Evolutionary conservation across 1,139 yeast genomes (phyloP).

Genomic region (Kodamaea sp.): DNA sequence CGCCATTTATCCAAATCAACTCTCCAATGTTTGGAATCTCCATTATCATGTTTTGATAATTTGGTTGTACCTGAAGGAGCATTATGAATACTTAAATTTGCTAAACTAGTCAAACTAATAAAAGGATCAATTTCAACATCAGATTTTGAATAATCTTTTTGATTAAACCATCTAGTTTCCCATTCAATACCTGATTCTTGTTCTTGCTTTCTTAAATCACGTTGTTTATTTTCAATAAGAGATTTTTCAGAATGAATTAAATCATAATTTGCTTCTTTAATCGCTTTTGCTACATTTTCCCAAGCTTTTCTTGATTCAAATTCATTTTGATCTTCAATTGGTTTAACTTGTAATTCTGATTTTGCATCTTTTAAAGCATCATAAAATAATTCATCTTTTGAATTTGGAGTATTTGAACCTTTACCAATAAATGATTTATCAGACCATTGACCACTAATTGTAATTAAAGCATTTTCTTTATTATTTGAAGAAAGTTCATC

Average conservation of each 20-base stretch:
- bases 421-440: slow-evolving; percentile 55
- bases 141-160: slow-evolving; percentile 42
- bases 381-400: slow-evolving; percentile 55
- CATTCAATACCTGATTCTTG: slow-evolving; percentile 57
- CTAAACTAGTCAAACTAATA: slow-evolving; percentile 47
- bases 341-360: slow-evolving; percentile 66
- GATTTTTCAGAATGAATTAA: slow-evolving; percentile 71
- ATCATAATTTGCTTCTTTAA: slow-evolving; percentile 68
- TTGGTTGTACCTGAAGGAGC: slow-evolving; percentile 63
- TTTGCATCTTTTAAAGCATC: slow-evolving; percentile 57
- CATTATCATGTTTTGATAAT: slow-evolving; percentile 49
- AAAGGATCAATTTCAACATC: slow-evolving; percentile 38
- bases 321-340: slow-evolving; percentile 68
- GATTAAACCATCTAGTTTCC: slow-evolving; percentile 77
- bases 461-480: slow-evolving; percentile 66
- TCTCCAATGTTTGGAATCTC: slow-evolving; percentile 66
- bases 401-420: slow-evolving; percentile 38
- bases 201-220: slow-evolving; percentile 75
- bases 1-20: slow-evolving; percentile 52
- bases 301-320: slow-evolving; percentile 85
- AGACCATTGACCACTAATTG: slow-evolving; percentile 92
- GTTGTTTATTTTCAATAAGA: slow-evolving; percentile 74
- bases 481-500: slow-evolving; percentile 44
- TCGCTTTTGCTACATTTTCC: slow-evolving; percentile 85
- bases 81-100: slow-evolving; percentile 57